phyloP scores from a whole-genome alignment of 176 grass and related monocot species.

The Echinochloa phyllopogon region DNA sequence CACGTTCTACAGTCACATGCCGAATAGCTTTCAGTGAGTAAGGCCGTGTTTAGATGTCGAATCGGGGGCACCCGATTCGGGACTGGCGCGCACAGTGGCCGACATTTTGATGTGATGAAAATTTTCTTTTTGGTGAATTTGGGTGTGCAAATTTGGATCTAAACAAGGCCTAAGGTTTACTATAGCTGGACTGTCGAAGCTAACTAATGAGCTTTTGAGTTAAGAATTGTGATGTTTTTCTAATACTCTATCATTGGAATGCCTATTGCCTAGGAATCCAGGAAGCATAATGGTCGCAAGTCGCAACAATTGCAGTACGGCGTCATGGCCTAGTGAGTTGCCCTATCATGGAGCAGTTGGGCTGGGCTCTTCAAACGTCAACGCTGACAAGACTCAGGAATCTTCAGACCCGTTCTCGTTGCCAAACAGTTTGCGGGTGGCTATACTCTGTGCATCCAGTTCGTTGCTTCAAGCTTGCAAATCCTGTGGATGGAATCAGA shows the following conservation, averaged over 20 bases:
- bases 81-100: too few relatives aligned
- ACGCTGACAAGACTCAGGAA: slow-evolving; percentile 18
- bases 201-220: background rate
- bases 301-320: slow-evolving; percentile 11
- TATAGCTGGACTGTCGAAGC: background rate
- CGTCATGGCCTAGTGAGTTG: background rate
- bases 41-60: too few relatives aligned
- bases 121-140: too few relatives aligned
- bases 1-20: background rate
- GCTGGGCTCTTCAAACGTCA: slow-evolving; percentile 5
- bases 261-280: background rate
- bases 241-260: background rate
- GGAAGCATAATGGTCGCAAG: background rate
- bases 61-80: too few relatives aligned
- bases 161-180: too few relatives aligned
- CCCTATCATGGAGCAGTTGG: slow-evolving; percentile 18
- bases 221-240: background rate
- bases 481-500: background rate
- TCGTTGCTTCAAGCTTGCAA: background rate
- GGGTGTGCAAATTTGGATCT: too few relatives aligned
- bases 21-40: background rate
- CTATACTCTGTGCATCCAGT: background rate
- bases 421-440: background rate
- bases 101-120: too few relatives aligned
- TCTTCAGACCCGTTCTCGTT: slow-evolving; percentile 12